phyloP scores from a whole-genome alignment of 805 yeast species.

The Metschnikowia aberdeeniae region DNA sequence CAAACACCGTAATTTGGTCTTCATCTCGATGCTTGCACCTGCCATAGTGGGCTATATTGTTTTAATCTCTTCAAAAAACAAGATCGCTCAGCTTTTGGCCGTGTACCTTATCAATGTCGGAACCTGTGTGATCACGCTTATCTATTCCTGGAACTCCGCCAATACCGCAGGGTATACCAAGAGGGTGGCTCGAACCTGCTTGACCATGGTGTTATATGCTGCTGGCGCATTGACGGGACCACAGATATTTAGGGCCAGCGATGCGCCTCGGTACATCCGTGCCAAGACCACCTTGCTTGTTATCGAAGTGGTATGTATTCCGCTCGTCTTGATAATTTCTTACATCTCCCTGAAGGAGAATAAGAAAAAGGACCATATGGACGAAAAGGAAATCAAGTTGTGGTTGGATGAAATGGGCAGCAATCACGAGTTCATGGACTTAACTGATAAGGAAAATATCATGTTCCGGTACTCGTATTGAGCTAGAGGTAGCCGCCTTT shows the following conservation, averaged over 20 bases:
- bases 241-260: constrained; percentile 16
- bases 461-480: constrained; percentile 53
- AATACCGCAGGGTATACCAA: constrained; percentile 30
- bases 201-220: constrained; percentile 18
- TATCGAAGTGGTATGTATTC: constrained; percentile 8
- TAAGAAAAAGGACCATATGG: constrained; percentile 40
- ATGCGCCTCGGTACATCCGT: constrained; percentile 9
- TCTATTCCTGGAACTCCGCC: constrained; percentile 59
- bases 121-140: constrained; percentile 52
- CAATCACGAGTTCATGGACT: constrained; percentile 48
- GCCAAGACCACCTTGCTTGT: constrained; percentile 10
- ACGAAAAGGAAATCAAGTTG: constrained; percentile 17
- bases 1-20: constrained; percentile 25
- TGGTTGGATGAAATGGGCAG: constrained; percentile 17
- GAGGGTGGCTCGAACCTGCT: constrained; percentile 17
- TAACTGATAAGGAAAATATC: constrained; percentile 56
- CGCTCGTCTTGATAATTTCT: constrained; percentile 30
- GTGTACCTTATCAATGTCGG: constrained; percentile 52
- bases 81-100: constrained; percentile 46
- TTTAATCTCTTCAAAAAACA: constrained; percentile 30
- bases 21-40: constrained; percentile 31
- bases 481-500: constrained; percentile 23
- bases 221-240: constrained; percentile 26
- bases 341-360: constrained; percentile 48
- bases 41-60: constrained; percentile 40